Percentiles rank a stretch among this genome's conserved stretches.
Conservation (phyloP, 345 rosid genomes). For the Viola odorata region DNA sequence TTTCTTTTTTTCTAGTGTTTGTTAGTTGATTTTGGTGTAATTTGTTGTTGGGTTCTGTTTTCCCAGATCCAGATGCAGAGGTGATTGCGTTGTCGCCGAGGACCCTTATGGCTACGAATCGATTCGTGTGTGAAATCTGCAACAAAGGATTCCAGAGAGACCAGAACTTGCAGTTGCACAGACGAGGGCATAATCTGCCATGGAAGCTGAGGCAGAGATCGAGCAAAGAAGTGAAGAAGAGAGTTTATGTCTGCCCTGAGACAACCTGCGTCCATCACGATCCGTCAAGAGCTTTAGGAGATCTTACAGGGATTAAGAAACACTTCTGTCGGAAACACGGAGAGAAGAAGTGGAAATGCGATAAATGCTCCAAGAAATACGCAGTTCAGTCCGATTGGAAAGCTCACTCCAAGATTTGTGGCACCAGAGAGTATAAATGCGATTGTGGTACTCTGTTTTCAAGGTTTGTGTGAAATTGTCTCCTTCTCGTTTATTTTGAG, state of each 20-base stretch:
- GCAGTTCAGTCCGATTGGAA: conserved; percentile 99
- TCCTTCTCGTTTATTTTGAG: conserved; percentile 5
- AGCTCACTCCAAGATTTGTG: conserved; percentile 94
- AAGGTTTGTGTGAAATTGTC: conserved; percentile 38
- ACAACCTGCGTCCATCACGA: conserved; percentile 78
- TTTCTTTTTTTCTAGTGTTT: neutral
- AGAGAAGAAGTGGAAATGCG: conserved; percentile 96
- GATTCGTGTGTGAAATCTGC: conserved; percentile 96
- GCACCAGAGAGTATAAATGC: conserved; percentile 87
- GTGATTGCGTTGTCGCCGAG: conserved; percentile 90
- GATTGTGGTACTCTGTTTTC: conserved; percentile 89
- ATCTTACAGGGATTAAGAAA: conserved; percentile 95
- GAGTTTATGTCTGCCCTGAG: conserved; percentile 89
- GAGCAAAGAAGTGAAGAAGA: conserved; percentile 82
- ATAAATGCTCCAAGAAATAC: conserved; percentile 86
- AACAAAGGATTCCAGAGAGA: conserved; percentile 93
- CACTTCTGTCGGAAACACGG: conserved; percentile 97
- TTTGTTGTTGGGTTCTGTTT: neutral
- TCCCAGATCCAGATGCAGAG: conserved; percentile 90
- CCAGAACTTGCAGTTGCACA: conserved; percentile 95
- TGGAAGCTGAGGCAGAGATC: conserved; percentile 93
- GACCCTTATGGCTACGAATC: conserved; percentile 76
- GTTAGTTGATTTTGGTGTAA: conserved; percentile 1
- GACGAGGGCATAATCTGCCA: conserved; percentile 88
- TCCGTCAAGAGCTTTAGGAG: conserved; percentile 85